Evolutionary conservation across 2,329 filamentous ascomycete genomes (phyloP), one percentile per base, ranked within the genome.

Genomic region (Davidsoniella virescens): DNA sequence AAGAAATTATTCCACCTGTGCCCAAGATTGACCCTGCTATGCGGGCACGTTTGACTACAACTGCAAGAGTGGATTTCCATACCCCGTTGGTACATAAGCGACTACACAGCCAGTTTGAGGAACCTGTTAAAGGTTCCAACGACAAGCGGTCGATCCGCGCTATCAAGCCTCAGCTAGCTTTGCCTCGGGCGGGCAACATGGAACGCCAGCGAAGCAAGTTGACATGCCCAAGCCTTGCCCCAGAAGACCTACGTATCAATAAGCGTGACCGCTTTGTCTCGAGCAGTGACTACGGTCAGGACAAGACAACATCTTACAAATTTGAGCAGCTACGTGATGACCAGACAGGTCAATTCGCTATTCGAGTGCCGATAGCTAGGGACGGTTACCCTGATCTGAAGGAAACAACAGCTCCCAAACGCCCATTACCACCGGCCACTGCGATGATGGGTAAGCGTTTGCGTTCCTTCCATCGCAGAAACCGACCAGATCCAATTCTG

Each of bases 211-310:
- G 48, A 2, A 17, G 38, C 40, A 44, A 44, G 9, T 41, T 52
- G n/a, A 52, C 46, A 3, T 44, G 49, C 18, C 46, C 47, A 5
- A 46, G 47, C 10, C 37, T 52, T 14, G 51, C 42, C 5, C 47
- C 51, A 2, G 51, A 46, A 20, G 51, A 52, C 2, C 42, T 52
- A 12, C 20, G 40, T n/a, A 46, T 52, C n/a, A 38, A 26, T 23
- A 52, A 52, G 20, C 43, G 42, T 29, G 12, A 3, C 2, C 29
- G 29, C 26, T n/a, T 17, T 17, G 2, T 12, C 16, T 14, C 23
- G 1, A 7, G 12, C 26, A 37, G 23, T 17, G 23, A 33, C 14
- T n/a, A 33, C 26, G 7, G 4, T 10, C 29, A 33, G 9, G 9
- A 33, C 29, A 12, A 10, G 2, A 9, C 9, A 12, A 8, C 10